Evolutionary conservation across 805 yeast species (phyloP).

Genomic region (Blastobotrys mokoenaii): DNA sequence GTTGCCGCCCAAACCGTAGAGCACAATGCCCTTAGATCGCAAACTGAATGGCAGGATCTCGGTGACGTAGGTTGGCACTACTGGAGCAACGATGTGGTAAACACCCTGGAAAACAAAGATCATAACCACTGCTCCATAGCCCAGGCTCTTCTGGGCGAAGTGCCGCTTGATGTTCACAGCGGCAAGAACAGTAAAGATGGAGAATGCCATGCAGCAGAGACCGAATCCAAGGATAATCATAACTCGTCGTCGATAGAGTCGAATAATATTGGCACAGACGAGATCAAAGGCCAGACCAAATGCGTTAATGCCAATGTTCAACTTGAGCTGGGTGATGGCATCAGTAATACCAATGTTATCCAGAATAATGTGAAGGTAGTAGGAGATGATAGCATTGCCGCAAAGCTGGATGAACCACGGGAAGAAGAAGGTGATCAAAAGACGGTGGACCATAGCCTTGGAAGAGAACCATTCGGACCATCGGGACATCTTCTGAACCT

Average conservation of each 20-base stretch:
- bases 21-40: slow-evolving; percentile 36
- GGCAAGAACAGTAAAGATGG: slow-evolving; percentile 39
- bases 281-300: slow-evolving; percentile 1
- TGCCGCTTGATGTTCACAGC: slow-evolving; percentile 38
- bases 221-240: slow-evolving; percentile 13
- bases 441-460: slow-evolving; percentile 9
- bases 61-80: slow-evolving; percentile 15
- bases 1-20: slow-evolving; percentile 20
- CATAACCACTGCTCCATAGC: slow-evolving; percentile 43
- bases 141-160: slow-evolving; percentile 34
- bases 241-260: slow-evolving; percentile 10
- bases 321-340: slow-evolving; percentile 11
- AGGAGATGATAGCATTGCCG: slow-evolving; percentile 21
- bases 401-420: slow-evolving; percentile 12
- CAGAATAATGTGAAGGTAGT: slow-evolving; percentile 44
- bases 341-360: slow-evolving; percentile 44
- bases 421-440: slow-evolving; percentile 5
- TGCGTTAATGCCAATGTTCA: slow-evolving; percentile 14
- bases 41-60: slow-evolving; percentile 23
- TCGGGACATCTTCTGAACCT: slow-evolving; percentile 10
- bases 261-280: slow-evolving; percentile 5
- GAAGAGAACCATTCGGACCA: slow-evolving; percentile 15
- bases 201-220: slow-evolving; percentile 9
- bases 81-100: slow-evolving; percentile 11
- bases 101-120: slow-evolving; percentile 32